Evolutionary conservation across 2,329 filamentous ascomycete genomes (phyloP), one percentile per base, ranked within the genome.

Genomic region (Claviceps spartinae): DNA sequence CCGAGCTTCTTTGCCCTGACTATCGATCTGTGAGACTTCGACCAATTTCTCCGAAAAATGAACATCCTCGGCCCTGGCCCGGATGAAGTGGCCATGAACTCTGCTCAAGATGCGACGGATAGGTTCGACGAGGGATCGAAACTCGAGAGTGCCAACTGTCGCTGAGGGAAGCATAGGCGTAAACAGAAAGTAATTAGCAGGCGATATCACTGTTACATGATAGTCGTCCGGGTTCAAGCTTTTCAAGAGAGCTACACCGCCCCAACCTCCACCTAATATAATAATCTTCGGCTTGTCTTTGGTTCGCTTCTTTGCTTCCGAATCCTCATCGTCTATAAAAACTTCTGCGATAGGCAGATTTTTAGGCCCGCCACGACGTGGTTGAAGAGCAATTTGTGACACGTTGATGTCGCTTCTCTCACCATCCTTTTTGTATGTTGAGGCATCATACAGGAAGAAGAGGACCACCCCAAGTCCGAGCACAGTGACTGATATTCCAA

Each of bases 121-220:
- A 0, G 93, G 93, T 67, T 98, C 93, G 42, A 96, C 88, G 54
- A 98, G 74, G 48, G 89, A 95, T 57, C 91, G 78, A 61, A 97
- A 73, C 63, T 95, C 91, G 36, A 98, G 74, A 0, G 93, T 98
- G 13, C 94, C 94, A 5, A 98, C 93, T 0, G 94, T 98, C 7
- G 93, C 94, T 37, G 89, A 95, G 1, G 93, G 93, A 44, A 98
- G 75, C 90, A 98, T 97, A 0, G 93, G 93, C 2, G 93, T 98
- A 68, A 98, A 98, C 36, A 98, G 72, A 70, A 98, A 98, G 71
- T 97, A 95, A 62, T 97, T 97, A 38, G 86, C 86, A 0, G 93
- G 91, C 13, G 89, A 95, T 44, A 98, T 85, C 41, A 98, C 85
- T 4, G 91, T 97, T 59, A 98, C 84, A 67, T 98, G 90, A 65